Percentiles rank a stretch among this genome's conserved stretches.
Evolutionary conservation across 805 yeast genomes (phyloP).

Genomic region (Myxozyma sirexii): DNA sequence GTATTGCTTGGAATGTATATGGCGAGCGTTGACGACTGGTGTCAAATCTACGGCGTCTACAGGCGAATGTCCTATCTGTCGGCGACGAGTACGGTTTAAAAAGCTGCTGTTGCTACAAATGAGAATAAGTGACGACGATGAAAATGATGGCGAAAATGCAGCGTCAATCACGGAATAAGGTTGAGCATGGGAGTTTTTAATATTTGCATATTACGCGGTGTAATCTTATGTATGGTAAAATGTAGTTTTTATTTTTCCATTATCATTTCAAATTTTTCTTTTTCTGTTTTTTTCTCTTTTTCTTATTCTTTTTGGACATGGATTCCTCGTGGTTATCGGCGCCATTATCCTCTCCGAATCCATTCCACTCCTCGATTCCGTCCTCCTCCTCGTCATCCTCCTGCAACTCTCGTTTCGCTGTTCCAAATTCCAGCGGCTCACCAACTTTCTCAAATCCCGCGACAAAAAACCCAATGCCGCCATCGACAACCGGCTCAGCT

Average conservation of each 20-base stretch:
- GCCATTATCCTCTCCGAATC: slow-evolving; percentile 38
- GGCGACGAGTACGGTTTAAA: slow-evolving; percentile 39
- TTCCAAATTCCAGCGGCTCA: neutral
- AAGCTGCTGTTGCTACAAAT: slow-evolving; percentile 38
- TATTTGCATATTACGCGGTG: too few species aligned
- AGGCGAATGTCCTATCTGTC: slow-evolving; percentile 45
- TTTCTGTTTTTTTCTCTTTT: neutral
- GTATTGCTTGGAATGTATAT: slow-evolving; percentile 44
- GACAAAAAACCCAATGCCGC: slow-evolving; percentile 99
- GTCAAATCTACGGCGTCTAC: slow-evolving; percentile 34
- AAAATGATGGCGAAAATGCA: slow-evolving; percentile 7
- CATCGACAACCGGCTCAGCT: slow-evolving; percentile 82
- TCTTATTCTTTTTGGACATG: neutral
- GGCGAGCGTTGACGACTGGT: slow-evolving; percentile 40
- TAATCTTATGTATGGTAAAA: too few species aligned
- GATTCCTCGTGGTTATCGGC: slow-evolving; percentile 1
- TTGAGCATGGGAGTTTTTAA: neutral
- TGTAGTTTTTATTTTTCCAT: too few species aligned
- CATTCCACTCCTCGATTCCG: slow-evolving; percentile 41
- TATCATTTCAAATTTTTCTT: too few species aligned
- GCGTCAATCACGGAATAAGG: neutral
- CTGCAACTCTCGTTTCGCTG: slow-evolving; percentile 21
- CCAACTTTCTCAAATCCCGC: slow-evolving; percentile 73
- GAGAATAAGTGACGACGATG: slow-evolving; percentile 29
- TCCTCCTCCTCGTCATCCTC: slow-evolving; percentile 11